Evolutionary conservation across 2,329 filamentous ascomycete genomes (phyloP).

Genomic region (Ceratocystis diversiconidia): DNA sequence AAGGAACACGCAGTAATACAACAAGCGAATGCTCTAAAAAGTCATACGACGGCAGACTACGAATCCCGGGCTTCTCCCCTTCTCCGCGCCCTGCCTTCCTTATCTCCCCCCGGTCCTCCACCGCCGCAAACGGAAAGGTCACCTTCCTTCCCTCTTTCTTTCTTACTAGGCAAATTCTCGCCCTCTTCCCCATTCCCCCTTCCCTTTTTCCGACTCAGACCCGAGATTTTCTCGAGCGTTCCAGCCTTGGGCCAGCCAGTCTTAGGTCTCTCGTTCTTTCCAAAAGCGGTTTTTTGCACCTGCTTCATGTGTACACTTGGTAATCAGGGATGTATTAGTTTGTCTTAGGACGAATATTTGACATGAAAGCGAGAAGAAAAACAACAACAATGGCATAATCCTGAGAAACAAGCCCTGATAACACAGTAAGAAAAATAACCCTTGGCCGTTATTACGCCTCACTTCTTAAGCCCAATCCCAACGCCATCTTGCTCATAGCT

Average conservation of each 20-base stretch:
- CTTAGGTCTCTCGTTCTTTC: neutral
- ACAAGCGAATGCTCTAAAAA: neutral
- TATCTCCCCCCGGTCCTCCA: neutral
- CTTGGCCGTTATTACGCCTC: neutral
- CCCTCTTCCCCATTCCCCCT: neutral
- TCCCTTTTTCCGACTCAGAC: neutral
- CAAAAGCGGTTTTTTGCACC: neutral
- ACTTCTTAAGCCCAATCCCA: neutral
- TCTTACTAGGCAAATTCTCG: neutral
- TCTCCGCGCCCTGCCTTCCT: neutral
- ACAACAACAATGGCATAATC: too few species aligned
- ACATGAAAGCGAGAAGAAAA: too few species aligned
- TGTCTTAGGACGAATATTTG: too few species aligned
- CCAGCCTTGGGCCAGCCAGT: too few species aligned
- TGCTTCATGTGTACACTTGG: neutral
- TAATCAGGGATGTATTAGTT: too few species aligned
- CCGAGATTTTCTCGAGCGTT: too few species aligned
- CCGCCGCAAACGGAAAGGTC: neutral
- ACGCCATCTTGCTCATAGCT: conserved; percentile 47
- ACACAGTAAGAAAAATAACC: neutral
- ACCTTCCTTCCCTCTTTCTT: neutral
- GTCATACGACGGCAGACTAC: neutral
- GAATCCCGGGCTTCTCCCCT: neutral
- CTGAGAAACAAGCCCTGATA: too few species aligned
- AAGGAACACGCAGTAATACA: neutral